Evolutionary conservation across 179 eudicot genomes (phyloP).

Genomic region (Actinidia arguta): DNA sequence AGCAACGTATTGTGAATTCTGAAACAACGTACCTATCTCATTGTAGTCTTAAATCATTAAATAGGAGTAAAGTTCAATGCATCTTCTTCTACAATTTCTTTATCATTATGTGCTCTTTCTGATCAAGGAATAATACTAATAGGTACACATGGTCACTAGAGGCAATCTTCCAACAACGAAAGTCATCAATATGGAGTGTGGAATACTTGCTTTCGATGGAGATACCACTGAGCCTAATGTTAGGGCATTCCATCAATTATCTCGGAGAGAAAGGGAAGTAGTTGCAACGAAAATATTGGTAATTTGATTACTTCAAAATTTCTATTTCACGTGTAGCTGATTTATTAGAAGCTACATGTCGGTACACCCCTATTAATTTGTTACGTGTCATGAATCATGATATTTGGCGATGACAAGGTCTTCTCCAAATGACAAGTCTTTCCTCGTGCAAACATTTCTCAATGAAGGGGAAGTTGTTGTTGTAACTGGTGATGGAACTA

Average conservation of each 20-base stretch:
- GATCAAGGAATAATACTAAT: conserved; percentile 12
- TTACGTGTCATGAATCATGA: conserved; percentile 14
- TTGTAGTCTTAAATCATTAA: no score
- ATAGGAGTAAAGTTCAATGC: no score
- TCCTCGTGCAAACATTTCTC: conserved; percentile 90
- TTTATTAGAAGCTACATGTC: no score
- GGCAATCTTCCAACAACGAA: conserved; percentile 94
- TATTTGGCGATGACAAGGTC: conserved; percentile 96
- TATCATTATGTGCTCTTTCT: not conserved
- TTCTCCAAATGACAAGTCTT: conserved; percentile 87
- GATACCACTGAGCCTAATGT: conserved; percentile 51
- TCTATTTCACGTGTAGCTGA: no score
- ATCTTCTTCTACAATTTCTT: no score
- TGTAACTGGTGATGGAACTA: conserved; percentile 97
- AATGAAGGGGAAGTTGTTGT: conserved; percentile 89
- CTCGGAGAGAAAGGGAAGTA: conserved; percentile 72
- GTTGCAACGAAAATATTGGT: conserved; percentile 71
- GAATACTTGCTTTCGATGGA: conserved; percentile 68
- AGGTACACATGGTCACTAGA: conserved; percentile 99
- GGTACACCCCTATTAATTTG: not conserved
- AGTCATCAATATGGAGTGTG: conserved; percentile 93
- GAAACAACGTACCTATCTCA: no score
- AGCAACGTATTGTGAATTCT: no score
- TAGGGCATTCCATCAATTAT: conserved; percentile 68
- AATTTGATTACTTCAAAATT: conserved; percentile 11